Percentiles rank a stretch among this genome's conserved stretches.
Evolutionary conservation across 495 filamentous ascomycete genomes (phyloP).

Genomic region (Beverwykella pulmonaria): DNA sequence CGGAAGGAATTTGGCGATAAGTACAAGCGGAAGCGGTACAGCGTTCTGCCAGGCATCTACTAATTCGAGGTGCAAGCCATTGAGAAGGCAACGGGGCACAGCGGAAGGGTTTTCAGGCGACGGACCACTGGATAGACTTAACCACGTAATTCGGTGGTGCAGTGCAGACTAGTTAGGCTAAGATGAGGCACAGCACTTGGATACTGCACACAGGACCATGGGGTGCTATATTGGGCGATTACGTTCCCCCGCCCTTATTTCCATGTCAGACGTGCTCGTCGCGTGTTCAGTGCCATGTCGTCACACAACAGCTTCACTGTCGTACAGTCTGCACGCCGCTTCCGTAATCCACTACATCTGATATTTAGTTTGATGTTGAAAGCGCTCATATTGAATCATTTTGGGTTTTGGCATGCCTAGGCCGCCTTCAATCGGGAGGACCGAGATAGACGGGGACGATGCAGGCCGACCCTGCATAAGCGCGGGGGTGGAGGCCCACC

Average conservation of each 20-base stretch:
- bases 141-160: too few relatives aligned
- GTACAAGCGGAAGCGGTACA: conserved; percentile 85
- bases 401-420: background rate
- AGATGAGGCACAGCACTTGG: background rate
- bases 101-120: background rate
- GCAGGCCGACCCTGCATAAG: too few relatives aligned
- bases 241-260: too few relatives aligned
- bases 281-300: background rate
- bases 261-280: too few relatives aligned
- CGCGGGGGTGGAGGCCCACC: too few relatives aligned
- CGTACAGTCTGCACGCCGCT: too few relatives aligned
- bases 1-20: conserved; percentile 84
- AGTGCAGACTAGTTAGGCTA: background rate
- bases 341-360: background rate
- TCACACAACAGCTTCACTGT: background rate
- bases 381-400: background rate
- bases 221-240: background rate
- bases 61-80: conserved; percentile 38
- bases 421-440: too few relatives aligned
- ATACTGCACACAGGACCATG: background rate
- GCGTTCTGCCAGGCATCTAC: conserved; percentile 72
- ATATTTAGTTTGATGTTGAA: background rate
- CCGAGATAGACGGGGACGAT: too few relatives aligned
- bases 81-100: background rate
- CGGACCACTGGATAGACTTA: background rate